Evolutionary conservation across 1,284 basidiomycete genomes (phyloP).

Genomic region (Cutaneotrichosporon mucoides): DNA sequence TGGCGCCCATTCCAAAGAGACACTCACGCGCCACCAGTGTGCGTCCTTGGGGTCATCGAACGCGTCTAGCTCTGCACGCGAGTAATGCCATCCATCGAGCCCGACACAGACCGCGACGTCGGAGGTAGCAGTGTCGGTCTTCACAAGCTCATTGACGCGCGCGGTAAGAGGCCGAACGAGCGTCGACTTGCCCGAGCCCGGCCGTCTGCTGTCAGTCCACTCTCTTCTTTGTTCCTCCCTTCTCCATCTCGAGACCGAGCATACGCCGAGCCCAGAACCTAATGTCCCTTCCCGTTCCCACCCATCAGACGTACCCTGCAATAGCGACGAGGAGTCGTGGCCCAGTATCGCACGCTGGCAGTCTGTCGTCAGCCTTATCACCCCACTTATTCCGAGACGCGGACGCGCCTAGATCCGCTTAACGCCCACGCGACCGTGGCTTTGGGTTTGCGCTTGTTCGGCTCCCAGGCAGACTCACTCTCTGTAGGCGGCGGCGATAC

Average conservation of each 20-base stretch:
- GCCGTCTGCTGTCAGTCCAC: conserved; percentile 24
- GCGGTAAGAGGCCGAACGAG: conserved; percentile 49
- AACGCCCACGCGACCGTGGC: no score
- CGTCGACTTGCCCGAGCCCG: conserved; percentile 54
- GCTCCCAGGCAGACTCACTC: conserved; percentile 1
- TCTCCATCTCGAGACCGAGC: no score
- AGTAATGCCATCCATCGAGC: conserved; percentile 55
- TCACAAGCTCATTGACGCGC: conserved; percentile 38
- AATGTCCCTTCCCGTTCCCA: no score
- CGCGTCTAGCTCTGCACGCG: conserved; percentile 45
- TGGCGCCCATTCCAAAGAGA: not conserved
- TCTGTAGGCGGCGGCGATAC: conserved; percentile 11
- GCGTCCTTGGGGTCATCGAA: conserved; percentile 62
- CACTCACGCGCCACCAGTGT: conserved; percentile 58
- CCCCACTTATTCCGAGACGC: no score
- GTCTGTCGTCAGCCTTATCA: conserved; percentile 45
- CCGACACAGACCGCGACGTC: conserved; percentile 45
- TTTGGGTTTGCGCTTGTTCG: no score
- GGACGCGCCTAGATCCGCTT: no score
- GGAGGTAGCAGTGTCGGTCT: conserved; percentile 3
- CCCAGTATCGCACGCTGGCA: conserved; percentile 36
- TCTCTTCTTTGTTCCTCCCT: no score
- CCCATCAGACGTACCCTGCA: conserved; percentile 26
- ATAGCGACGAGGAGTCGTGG: conserved; percentile 63
- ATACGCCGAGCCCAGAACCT: no score